A percentile compares a stretch with the other conserved stretches of the same genome.
phyloP scores from a whole-genome alignment of 208 protist species.

The Crithidia mellificae region DNA sequence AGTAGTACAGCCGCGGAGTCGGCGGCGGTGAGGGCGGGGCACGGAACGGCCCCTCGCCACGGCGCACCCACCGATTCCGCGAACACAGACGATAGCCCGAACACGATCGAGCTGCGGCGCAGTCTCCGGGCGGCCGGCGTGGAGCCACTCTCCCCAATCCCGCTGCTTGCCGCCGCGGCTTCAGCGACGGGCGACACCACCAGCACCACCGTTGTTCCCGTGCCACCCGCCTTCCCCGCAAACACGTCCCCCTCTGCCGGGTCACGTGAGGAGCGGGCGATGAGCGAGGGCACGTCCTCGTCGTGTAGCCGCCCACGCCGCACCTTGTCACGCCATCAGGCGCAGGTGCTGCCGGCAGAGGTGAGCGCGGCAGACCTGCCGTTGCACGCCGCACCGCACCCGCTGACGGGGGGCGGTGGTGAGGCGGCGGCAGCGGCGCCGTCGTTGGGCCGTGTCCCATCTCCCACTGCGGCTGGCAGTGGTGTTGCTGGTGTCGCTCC shows the following conservation, averaged over 20 bases:
- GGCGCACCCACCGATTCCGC: not conserved
- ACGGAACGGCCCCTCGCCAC: constrained; percentile 1
- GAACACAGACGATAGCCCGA: not conserved
- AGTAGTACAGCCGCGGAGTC: not conserved
- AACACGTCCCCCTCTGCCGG: not conserved
- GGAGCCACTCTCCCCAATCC: too few relatives aligned
- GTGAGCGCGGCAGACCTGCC: constrained; percentile 1
- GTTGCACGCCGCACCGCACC: not conserved
- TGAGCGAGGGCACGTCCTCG: not conserved
- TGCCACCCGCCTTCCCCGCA: not conserved
- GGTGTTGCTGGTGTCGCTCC: too few relatives aligned
- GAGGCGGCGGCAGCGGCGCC: not conserved
- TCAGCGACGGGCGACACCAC: too few relatives aligned
- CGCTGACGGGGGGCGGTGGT: not conserved
- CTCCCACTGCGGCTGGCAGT: not conserved
- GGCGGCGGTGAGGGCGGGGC: not conserved
- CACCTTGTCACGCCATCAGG: constrained; percentile 8
- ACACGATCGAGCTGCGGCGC: too few relatives aligned
- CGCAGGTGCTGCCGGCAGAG: constrained; percentile 2
- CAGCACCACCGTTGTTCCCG: too few relatives aligned
- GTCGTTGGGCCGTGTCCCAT: not conserved
- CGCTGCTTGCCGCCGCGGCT: too few relatives aligned
- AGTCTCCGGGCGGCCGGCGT: too few relatives aligned
- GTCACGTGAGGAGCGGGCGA: not conserved
- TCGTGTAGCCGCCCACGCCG: constrained; percentile 4